Evolutionary conservation across 768 basidiomycete species (phyloP), one percentile per base, ranked within the genome.

Genomic region (Royoungia palumana): DNA sequence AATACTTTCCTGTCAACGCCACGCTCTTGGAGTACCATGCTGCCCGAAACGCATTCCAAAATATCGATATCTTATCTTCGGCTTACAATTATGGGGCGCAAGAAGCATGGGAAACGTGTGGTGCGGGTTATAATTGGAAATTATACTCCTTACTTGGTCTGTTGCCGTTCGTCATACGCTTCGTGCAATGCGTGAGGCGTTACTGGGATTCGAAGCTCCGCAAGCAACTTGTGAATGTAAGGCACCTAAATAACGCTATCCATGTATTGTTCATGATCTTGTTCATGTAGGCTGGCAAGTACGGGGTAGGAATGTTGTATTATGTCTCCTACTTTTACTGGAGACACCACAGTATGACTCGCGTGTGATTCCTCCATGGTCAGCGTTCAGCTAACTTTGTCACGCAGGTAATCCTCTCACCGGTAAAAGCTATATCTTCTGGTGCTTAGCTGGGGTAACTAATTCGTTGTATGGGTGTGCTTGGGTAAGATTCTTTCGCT

Each of bases 151-250:
- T 80, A 4, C 70, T 91, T 7, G 77, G 79, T 6, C 58, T 75
- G 9, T 53, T 94, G 1, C 94, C 96, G 0, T 77, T 89, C 17
- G 44, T 87, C 2, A 74, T 82, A 28, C 94, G 96, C 69, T 62
- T 92, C 35, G 73, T 89, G 11, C 96, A 99, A 68, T 90, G 88
- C 62, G 55, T 96, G 43, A 85, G 85, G 54, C 93, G 95, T 71
- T 98, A 87, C 62, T 70, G 68, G 39, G 96, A 97, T 61, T 90
- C 92, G 2, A 72, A 73, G 32, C 65, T 85, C 34, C 54, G 70
- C 16, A 87, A 86, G 0, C 95, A 98, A 74, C 65, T 97, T 36
- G 79, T 97, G 61, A 99, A 99, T 62, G 94, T 90, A 42, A 46
- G 80, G 64, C 12, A 44, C 46, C 41, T 30, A 35, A n/a, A 20